Conservation (phyloP, 2,329 filamentous ascomycete genomes). For the Byssoonygena ceratinophila region DNA sequence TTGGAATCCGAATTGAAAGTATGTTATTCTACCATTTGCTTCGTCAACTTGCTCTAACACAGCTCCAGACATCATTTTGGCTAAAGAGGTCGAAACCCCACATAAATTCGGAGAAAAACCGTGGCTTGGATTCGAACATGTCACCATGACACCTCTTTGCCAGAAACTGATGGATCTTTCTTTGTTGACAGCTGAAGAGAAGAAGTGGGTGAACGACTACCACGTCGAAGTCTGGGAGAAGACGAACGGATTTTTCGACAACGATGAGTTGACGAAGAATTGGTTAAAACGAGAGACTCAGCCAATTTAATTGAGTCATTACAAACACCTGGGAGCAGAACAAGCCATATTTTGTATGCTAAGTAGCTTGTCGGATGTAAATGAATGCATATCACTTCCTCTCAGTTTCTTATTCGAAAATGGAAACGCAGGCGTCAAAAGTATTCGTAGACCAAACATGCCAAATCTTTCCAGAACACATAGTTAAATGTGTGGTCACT, state of each 20-base stretch:
- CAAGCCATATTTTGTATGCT: not conserved
- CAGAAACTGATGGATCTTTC: conserved; percentile 68
- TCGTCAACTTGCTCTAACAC: not conserved
- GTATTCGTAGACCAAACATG: too few species aligned
- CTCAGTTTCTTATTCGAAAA: too few species aligned
- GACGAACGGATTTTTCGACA: conserved; percentile 64
- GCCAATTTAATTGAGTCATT: conserved; percentile 28
- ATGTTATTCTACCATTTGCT: conserved; percentile 17
- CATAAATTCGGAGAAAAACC: conserved; percentile 88
- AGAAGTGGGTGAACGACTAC: conserved; percentile 77
- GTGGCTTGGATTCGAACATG: conserved; percentile 89
- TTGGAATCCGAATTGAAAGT: conserved; percentile 91
- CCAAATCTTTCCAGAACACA: too few species aligned
- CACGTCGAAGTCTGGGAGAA: conserved; percentile 71
- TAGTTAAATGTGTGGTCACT: too few species aligned
- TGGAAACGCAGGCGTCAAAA: too few species aligned
- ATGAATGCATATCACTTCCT: too few species aligned
- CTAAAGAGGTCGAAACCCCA: conserved; percentile 74
- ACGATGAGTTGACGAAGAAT: conserved; percentile 57
- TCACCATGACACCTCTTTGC: conserved; percentile 95
- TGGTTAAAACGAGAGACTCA: conserved; percentile 87
- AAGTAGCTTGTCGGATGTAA: not conserved
- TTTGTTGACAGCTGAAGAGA: conserved; percentile 63
- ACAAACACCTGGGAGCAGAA: not conserved
- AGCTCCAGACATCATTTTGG: conserved; percentile 63